phyloP scores from a whole-genome alignment of 768 basidiomycete species.

The Tylopilus sp. region DNA sequence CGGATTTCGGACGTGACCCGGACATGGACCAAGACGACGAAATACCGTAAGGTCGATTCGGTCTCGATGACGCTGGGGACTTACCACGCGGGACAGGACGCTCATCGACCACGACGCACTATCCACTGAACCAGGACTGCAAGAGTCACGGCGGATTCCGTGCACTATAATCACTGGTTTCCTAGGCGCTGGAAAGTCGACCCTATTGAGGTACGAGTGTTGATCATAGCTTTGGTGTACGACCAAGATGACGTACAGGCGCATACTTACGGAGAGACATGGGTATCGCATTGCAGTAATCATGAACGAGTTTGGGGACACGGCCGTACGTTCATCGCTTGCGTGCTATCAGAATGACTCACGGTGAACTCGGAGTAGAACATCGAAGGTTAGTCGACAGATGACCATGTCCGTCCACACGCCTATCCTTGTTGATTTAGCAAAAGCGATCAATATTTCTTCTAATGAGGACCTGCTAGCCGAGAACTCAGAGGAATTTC shows the following conservation, averaged over 20 bases:
- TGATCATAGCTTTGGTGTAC: not conserved
- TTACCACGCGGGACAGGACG: conserved; percentile 18
- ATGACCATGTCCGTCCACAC: not conserved
- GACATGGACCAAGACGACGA: conserved; percentile 55
- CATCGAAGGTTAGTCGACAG: conserved; percentile 71
- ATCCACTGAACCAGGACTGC: not conserved
- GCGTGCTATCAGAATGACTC: conserved; percentile 16
- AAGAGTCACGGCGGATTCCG: conserved; percentile 52
- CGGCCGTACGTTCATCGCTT: conserved; percentile 56
- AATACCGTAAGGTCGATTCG: conserved; percentile 43
- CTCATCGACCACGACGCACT: conserved; percentile 31
- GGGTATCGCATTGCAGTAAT: conserved; percentile 97
- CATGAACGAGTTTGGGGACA: conserved; percentile 98
- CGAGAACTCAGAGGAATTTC: conserved; percentile 74
- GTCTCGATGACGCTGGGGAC: not conserved
- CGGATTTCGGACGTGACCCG: conserved; percentile 27
- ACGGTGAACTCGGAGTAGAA: conserved; percentile 56
- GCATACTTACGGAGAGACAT: conserved; percentile 90
- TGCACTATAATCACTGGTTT: conserved; percentile 95
- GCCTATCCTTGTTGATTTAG: conserved; percentile 37
- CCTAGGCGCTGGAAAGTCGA: conserved; percentile 93
- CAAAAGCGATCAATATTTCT: conserved; percentile 81
- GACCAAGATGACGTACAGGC: conserved; percentile 37
- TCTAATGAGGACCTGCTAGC: conserved; percentile 60
- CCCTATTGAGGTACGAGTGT: conserved; percentile 63